Evolutionary conservation across 805 yeast species (phyloP).

Genomic region (Lipomyces yamadae): DNA sequence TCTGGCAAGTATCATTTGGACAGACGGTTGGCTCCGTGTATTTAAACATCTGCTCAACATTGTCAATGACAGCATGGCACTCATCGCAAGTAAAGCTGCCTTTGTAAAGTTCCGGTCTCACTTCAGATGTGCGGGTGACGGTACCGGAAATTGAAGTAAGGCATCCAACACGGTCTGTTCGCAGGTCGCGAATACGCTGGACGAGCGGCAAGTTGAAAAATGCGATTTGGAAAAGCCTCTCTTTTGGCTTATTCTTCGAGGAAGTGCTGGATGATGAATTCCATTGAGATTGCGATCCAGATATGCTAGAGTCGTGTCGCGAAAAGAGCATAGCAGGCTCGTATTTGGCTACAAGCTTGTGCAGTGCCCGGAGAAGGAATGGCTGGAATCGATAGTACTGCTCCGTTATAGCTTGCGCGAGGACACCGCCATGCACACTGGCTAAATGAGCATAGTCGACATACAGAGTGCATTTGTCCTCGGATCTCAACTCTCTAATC

Average conservation of each 20-base stretch:
- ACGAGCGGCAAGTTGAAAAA: constrained; percentile 83
- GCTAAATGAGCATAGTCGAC: constrained; percentile 82
- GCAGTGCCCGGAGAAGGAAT: constrained; percentile 73
- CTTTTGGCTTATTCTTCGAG: constrained; percentile 53
- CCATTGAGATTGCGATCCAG: constrained; percentile 1
- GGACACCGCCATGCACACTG: constrained; percentile 69
- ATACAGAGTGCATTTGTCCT: constrained; percentile 76
- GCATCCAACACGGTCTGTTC: constrained; percentile 87
- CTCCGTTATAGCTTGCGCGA: constrained; percentile 86
- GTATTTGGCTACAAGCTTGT: constrained; percentile 69
- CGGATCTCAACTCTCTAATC: constrained; percentile 76
- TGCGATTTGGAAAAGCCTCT: constrained; percentile 84
- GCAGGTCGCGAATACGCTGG: constrained; percentile 84
- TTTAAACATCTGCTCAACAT: constrained; percentile 89
- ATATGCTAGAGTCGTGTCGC: constrained; percentile 7
- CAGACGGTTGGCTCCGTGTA: constrained; percentile 95
- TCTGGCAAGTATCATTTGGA: constrained; percentile 83
- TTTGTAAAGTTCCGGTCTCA: constrained; percentile 87
- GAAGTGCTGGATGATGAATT: constrained; percentile 30
- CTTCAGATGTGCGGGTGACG: constrained; percentile 94
- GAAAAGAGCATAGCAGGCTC: constrained; percentile 67
- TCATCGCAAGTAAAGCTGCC: constrained; percentile 89
- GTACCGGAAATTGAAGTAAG: constrained; percentile 88
- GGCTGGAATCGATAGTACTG: constrained; percentile 94
- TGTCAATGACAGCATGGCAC: constrained; percentile 83